Evolutionary conservation across 2,329 filamentous ascomycete genomes (phyloP).

Genomic region (Neoarthrinium moseri): DNA sequence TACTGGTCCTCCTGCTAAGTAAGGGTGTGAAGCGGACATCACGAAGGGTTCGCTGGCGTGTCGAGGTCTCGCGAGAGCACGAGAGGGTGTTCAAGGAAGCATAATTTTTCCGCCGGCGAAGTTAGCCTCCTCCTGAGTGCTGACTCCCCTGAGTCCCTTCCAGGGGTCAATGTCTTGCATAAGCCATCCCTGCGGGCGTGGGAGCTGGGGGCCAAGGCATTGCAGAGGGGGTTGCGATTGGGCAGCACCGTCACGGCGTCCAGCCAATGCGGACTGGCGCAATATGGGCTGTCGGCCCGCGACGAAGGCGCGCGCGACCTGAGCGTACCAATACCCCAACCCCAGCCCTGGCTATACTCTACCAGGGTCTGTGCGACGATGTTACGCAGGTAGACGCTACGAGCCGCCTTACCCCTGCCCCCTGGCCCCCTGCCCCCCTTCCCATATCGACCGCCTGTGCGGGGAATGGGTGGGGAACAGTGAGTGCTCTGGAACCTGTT

Average conservation of each 20-base stretch:
- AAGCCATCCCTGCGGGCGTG: not conserved
- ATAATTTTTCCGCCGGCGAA: constrained; percentile 4
- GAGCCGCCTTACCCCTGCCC: constrained; percentile 1
- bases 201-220: not conserved
- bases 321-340: constrained; percentile 12
- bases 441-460: not conserved
- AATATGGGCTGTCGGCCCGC: constrained; percentile 37
- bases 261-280: constrained; percentile 15
- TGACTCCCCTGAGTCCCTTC: no score
- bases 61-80: not conserved
- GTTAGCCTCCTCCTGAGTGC: no score
- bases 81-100: not conserved
- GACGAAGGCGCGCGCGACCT: constrained; percentile 13
- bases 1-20: not conserved
- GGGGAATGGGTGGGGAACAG: constrained; percentile 2
- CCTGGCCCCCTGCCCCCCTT: not conserved
- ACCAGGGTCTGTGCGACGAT: constrained; percentile 21
- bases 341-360: constrained; percentile 20
- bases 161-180: constrained; percentile 8
- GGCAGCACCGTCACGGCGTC: constrained; percentile 15
- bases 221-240: constrained; percentile 17
- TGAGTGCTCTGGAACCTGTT: not conserved
- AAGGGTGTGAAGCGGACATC: not conserved
- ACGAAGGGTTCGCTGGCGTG: not conserved
- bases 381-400: constrained; percentile 18